Evolutionary conservation across 2,329 filamentous ascomycete species (phyloP).

Genomic region (Zasmidium citrigriseum): DNA sequence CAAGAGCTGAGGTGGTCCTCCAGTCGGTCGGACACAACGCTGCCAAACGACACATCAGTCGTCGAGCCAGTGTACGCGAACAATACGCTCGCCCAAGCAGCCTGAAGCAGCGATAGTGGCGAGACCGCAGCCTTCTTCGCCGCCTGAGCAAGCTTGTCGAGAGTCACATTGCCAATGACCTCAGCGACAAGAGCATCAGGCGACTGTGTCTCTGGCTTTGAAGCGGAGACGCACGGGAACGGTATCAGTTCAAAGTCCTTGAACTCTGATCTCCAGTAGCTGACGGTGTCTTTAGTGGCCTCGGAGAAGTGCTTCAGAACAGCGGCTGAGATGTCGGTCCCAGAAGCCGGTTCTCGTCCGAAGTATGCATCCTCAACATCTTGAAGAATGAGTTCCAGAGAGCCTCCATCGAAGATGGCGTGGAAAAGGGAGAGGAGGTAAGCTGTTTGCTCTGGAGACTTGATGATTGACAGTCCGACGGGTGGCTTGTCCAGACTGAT

Average conservation of each 20-base stretch:
- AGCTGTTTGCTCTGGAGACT: not conserved
- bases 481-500: constrained; percentile 12
- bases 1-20: constrained; percentile 41
- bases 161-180: constrained; percentile 5
- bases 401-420: constrained; percentile 17
- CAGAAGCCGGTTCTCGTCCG: not conserved
- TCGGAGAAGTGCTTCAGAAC: constrained; percentile 10
- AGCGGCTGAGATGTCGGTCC: constrained; percentile 8
- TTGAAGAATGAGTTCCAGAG: constrained; percentile 14
- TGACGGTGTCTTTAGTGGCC: not conserved
- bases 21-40: constrained; percentile 72
- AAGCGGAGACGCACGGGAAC: constrained; percentile 9
- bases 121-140: constrained; percentile 2
- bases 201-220: constrained; percentile 4
- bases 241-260: constrained; percentile 7
- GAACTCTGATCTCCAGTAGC: constrained; percentile 10
- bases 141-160: constrained; percentile 4
- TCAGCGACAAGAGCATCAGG: constrained; percentile 2
- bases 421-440: constrained; percentile 16
- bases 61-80: constrained; percentile 27
- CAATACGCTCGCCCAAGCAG: constrained; percentile 12
- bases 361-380: constrained; percentile 11
- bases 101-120: constrained; percentile 14
- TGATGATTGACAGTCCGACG: constrained; percentile 3
- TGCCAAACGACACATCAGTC: constrained; percentile 69